Conservation (phyloP, 176 grass and related monocot genomes). For the Cymbopogon citratus region DNA sequence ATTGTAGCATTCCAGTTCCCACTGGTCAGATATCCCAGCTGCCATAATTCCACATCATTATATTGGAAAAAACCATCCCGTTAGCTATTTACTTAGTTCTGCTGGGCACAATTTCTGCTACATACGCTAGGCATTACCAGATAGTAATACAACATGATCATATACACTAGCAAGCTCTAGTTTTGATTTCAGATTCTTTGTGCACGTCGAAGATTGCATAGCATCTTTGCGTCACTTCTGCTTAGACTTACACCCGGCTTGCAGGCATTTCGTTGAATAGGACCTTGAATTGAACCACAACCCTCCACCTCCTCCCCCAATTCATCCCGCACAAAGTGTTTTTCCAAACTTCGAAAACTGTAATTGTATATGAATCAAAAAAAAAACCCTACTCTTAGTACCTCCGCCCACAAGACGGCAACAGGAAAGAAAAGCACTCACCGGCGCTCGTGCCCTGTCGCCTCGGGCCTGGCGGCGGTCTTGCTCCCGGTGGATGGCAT, state of each 20-base stretch:
- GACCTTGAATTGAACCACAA: conserved; percentile 2
- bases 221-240: not conserved
- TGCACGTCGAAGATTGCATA: not conserved
- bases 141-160: not conserved
- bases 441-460: not conserved
- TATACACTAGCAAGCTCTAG: not conserved
- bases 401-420: not conserved
- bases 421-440: not conserved
- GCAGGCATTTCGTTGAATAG: conserved; percentile 21
- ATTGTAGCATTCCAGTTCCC: not conserved
- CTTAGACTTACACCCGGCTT: not conserved
- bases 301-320: not conserved
- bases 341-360: too few species aligned
- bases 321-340: not conserved
- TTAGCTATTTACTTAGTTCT: not conserved
- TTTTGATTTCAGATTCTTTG: not conserved
- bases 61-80: not conserved
- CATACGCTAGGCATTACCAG: not conserved
- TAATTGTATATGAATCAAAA: too few species aligned
- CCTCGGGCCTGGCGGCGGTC: conserved; percentile 13
- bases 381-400: not conserved
- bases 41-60: not conserved
- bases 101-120: not conserved
- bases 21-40: not conserved
- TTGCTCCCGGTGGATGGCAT: conserved; percentile 1